Evolutionary conservation across 371 early-diverging fungal species (phyloP).

Genomic region (Blakeslea trispora): DNA sequence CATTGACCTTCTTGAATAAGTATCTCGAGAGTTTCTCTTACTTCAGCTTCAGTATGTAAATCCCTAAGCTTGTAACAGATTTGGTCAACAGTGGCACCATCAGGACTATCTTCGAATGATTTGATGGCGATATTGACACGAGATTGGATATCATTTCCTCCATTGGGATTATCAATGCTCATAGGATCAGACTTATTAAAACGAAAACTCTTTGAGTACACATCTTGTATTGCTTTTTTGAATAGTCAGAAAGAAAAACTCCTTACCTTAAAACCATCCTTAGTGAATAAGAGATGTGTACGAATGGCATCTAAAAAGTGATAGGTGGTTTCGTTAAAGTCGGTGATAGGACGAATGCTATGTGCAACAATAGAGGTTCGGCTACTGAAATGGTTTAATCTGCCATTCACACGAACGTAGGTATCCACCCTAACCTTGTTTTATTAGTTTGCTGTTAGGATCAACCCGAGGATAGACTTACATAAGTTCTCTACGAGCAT

Average conservation of each 20-base stretch:
- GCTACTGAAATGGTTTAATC: slow-evolving; percentile 60
- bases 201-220: neutral
- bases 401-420: slow-evolving; percentile 72
- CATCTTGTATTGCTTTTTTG: slow-evolving; percentile 1
- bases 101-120: slow-evolving; percentile 20
- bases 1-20: slow-evolving; percentile 64
- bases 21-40: slow-evolving; percentile 53
- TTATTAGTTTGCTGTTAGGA: neutral
- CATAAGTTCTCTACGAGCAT: slow-evolving; percentile 22
- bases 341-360: slow-evolving; percentile 60
- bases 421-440: slow-evolving; percentile 38
- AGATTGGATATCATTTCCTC: slow-evolving; percentile 8
- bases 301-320: slow-evolving; percentile 70
- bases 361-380: slow-evolving; percentile 54
- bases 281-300: slow-evolving; percentile 58
- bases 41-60: slow-evolving; percentile 31
- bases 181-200: slow-evolving; percentile 7
- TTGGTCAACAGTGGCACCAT: slow-evolving; percentile 37
- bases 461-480: slow-evolving; percentile 9
- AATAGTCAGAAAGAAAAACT: neutral
- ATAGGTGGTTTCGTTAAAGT: slow-evolving; percentile 75
- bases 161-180: slow-evolving; percentile 7
- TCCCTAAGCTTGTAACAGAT: slow-evolving; percentile 42
- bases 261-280: slow-evolving; percentile 19
- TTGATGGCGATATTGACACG: slow-evolving; percentile 32